Evolutionary conservation across 108 stramenopile species (phyloP).

Genomic region (Conticribra guillardii): DNA sequence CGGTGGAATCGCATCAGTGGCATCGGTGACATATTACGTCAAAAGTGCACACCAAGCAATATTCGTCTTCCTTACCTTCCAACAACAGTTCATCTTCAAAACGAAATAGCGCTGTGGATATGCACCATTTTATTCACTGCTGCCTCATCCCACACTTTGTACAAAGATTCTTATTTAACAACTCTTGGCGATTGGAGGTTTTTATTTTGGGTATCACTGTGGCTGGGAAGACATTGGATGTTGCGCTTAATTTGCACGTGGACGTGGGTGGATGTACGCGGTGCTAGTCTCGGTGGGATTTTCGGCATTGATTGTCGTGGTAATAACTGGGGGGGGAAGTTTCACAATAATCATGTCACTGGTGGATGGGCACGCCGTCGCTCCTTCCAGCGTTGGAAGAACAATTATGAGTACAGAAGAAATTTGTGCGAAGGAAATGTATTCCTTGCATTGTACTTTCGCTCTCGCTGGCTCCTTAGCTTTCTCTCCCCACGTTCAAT

Average conservation of each 20-base stretch:
- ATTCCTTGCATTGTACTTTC: constrained; percentile 4
- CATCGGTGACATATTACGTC: no score
- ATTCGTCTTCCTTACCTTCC: constrained; percentile 26
- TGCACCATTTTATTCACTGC: constrained; percentile 29
- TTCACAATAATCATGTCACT: background rate
- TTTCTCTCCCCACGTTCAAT: constrained; percentile 18
- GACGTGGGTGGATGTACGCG: constrained; percentile 30
- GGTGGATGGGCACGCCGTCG: background rate
- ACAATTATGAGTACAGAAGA: background rate
- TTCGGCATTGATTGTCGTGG: constrained; percentile 18
- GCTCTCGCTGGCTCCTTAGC: constrained; percentile 9
- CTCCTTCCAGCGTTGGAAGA: background rate
- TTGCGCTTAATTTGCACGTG: constrained; percentile 36
- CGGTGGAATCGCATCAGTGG: no score
- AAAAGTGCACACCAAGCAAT: background rate
- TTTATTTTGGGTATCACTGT: constrained; percentile 14
- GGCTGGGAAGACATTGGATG: constrained; percentile 43
- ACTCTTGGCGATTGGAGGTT: constrained; percentile 38
- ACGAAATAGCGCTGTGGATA: constrained; percentile 39
- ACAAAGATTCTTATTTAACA: constrained; percentile 27
- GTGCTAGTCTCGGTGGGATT: background rate
- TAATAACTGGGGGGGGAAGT: background rate
- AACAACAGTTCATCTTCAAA: constrained; percentile 37
- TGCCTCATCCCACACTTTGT: constrained; percentile 36
- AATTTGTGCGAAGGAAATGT: background rate